Evolutionary conservation across 805 yeast genomes (phyloP).

Genomic region (Pichia thaimueangensis): DNA sequence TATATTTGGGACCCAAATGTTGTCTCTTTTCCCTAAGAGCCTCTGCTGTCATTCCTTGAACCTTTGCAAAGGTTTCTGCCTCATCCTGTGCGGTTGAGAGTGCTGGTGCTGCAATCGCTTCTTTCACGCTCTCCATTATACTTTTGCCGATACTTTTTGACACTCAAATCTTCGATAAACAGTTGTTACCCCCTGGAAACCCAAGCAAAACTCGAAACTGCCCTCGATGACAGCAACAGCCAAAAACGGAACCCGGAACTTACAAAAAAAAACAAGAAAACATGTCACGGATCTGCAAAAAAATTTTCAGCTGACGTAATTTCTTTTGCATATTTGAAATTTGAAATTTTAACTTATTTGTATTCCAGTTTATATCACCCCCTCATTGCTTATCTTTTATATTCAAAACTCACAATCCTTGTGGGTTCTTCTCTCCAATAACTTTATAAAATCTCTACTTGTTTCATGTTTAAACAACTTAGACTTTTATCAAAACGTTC

Average conservation of each 20-base stretch:
- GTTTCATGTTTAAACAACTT: slow-evolving; percentile 1
- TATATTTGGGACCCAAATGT: slow-evolving; percentile 26
- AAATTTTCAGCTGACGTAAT: slow-evolving; percentile 7
- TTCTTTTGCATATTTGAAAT: neutral
- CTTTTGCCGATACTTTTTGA: no score
- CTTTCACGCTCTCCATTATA: neutral
- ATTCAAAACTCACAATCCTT: no score
- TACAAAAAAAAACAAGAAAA: neutral
- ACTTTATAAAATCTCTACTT: no score
- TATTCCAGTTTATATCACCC: no score
- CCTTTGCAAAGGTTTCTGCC: slow-evolving; percentile 42
- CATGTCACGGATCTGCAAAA: neutral
- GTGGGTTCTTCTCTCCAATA: no score
- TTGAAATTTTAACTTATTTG: no score
- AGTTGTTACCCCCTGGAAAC: no score
- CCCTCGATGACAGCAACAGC: no score
- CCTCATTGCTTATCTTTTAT: no score
- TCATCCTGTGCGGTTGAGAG: slow-evolving; percentile 73
- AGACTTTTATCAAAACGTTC: neutral
- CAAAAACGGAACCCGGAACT: no score
- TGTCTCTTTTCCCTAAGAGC: slow-evolving; percentile 15
- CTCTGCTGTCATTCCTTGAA: slow-evolving; percentile 21
- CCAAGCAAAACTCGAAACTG: no score
- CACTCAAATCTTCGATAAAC: no score
- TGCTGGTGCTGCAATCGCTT: slow-evolving; percentile 41